phyloP scores from a whole-genome alignment of 2,329 filamentous ascomycete species.

The Penicillium decumbens region DNA sequence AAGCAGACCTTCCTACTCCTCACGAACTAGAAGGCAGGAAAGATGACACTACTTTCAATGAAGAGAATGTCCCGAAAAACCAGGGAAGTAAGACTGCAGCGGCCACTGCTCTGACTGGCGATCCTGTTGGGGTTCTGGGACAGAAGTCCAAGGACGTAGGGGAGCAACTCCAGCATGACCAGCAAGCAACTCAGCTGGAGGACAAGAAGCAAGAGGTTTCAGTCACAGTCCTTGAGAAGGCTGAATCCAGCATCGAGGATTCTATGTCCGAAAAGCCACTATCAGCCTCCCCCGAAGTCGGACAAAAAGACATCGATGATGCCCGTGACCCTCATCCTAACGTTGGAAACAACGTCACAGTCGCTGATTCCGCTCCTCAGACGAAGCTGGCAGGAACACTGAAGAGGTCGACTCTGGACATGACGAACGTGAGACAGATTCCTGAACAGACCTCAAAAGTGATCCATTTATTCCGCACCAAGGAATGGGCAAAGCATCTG shows the following conservation, averaged over 20 bases:
- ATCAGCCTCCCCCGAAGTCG: background rate
- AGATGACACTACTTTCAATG: background rate
- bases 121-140: background rate
- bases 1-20: background rate
- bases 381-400: constrained; percentile 6
- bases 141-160: background rate
- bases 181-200: background rate
- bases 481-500: constrained; percentile 94
- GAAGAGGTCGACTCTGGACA: constrained; percentile 29
- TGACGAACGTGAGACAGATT: constrained; percentile 51
- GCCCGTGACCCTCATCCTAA: background rate
- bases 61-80: background rate
- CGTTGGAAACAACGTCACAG: background rate
- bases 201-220: background rate
- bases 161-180: background rate
- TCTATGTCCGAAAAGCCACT: background rate
- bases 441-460: constrained; percentile 70
- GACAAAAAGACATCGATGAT: background rate
- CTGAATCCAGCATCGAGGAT: background rate
- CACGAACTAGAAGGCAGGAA: background rate
- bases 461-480: constrained; percentile 78
- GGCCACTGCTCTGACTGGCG: background rate
- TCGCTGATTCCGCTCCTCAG: constrained; percentile 1
- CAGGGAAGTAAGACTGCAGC: background rate
- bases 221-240: background rate